phyloP scores from a whole-genome alignment of 257 asterid genomes.

The Solanum appendiculatum region DNA sequence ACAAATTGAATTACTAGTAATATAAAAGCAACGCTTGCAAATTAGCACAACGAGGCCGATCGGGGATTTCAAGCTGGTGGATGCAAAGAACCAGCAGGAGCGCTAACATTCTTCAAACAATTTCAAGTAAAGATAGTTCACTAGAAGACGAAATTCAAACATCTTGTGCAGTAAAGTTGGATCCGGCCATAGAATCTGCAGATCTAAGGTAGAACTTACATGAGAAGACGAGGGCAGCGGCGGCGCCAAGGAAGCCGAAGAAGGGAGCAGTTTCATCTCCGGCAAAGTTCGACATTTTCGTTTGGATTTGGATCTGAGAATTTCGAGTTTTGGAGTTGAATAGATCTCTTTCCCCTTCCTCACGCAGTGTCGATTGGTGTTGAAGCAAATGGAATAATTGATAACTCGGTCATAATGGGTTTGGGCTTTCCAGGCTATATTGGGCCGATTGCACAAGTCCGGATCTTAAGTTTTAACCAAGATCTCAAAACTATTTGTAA shows the following conservation, averaged over 20 bases:
- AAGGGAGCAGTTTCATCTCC: conserved; percentile 77
- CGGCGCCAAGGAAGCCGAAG: conserved; percentile 69
- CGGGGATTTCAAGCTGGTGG: background rate
- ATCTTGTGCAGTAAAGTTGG: background rate
- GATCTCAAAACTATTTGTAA: background rate
- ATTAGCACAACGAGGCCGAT: background rate
- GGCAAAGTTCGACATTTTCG: conserved; percentile 30
- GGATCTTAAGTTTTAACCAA: background rate
- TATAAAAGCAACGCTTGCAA: background rate
- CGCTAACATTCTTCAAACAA: background rate
- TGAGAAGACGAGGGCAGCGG: conserved; percentile 65
- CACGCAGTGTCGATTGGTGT: background rate
- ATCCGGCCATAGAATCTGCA: background rate
- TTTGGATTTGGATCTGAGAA: conserved; percentile 1
- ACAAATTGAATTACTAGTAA: background rate
- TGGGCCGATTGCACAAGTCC: background rate
- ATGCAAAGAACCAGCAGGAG: background rate
- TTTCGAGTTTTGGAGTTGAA: background rate
- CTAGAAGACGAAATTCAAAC: background rate
- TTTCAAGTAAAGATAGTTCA: background rate
- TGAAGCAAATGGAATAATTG: background rate
- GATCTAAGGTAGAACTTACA: conserved; percentile 15
- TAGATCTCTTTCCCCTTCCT: background rate
- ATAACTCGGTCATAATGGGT: background rate
- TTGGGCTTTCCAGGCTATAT: background rate